Base-by-base conservation (phyloP, 805 yeast species). In the Yamadazyma nakazawae region DNA sequence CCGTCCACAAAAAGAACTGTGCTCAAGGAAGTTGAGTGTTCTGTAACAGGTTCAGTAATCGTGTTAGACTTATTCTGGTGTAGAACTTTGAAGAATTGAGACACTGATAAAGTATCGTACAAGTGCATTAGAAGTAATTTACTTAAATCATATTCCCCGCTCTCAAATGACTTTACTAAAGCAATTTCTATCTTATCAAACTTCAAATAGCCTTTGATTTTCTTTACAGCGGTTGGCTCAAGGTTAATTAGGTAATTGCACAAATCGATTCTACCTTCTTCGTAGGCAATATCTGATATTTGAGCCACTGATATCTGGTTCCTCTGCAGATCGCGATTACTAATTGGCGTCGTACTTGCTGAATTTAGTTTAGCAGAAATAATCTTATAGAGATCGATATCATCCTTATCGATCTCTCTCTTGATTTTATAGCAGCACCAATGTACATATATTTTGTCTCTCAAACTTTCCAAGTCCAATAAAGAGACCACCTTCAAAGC, bases 381-480 rank as follows among this genome's bases (percentile, higher is more conserved):
- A 0, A 66, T 55, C 18, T 70, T 59, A 37, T 81, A 77, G 10
- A 92, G 63, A 32, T 79, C 80, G 5, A 72, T 70, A 58, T 92
- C 97, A 1, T 77, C 72, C 47, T 74, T 53, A 25, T 74, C 76
- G 6, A 73, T 56, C 13, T 84, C 82, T 26, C 66, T 64, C 47
- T 73, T 75, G 19, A 91, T 80, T 58, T 88, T 86, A 30, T 76
- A 66, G 48, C 84, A 78, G 5, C 96, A 91, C 98, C 98, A 94
- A 52, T 83, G 77, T 1, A 80, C 72, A 57, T 84, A 85, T 0
- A 94, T 77, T 13, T 53, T 31, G 18, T 60, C 61, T 37, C 54
- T 59, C 34, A 59, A 54, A 16, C 69, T 38, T 78, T 81, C 42
- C 70, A 63, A 40, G 64, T 67, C 53, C 74, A 69, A 54, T 25